phyloP scores from a whole-genome alignment of 202 grass and related monocot species.

The Zizania palustris region DNA sequence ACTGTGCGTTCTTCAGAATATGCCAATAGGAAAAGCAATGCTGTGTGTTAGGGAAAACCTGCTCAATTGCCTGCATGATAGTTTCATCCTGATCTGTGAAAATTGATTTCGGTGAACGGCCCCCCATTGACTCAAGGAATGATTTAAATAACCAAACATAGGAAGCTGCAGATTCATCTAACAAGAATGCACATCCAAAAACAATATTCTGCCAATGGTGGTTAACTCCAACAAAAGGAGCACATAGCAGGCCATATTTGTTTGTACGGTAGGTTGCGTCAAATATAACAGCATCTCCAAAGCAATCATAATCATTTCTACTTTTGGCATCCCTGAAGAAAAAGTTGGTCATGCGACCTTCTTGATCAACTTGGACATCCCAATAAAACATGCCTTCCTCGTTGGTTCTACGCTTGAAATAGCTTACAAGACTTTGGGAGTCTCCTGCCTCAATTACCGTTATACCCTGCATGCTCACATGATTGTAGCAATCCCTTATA shows the following conservation, averaged over 20 bases:
- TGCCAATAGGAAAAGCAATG: constrained; percentile 83
- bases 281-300: constrained; percentile 85
- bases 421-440: constrained; percentile 62
- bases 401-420: constrained; percentile 70
- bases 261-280: constrained; percentile 75
- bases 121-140: constrained; percentile 80
- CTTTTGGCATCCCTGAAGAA: constrained; percentile 87
- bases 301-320: constrained; percentile 74
- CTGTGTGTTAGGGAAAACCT: constrained; percentile 69
- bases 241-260: constrained; percentile 74
- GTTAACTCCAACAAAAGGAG: constrained; percentile 74
- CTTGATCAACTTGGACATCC: constrained; percentile 82
- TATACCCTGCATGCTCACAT: constrained; percentile 54
- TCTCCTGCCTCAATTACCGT: constrained; percentile 68
- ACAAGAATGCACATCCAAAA: constrained; percentile 75
- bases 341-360: constrained; percentile 74
- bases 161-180: constrained; percentile 69
- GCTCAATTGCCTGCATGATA: constrained; percentile 60
- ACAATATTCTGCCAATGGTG: constrained; percentile 85
- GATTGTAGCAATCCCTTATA: constrained; percentile 77
- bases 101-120: constrained; percentile 66
- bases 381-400: constrained; percentile 88
- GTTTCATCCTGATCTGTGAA: constrained; percentile 79
- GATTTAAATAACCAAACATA: constrained; percentile 78
- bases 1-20: constrained; percentile 71